Evolutionary conservation across 495 filamentous ascomycete genomes (phyloP), one percentile per base, ranked within the genome.

Genomic region (Podospora pseudopauciseta): DNA sequence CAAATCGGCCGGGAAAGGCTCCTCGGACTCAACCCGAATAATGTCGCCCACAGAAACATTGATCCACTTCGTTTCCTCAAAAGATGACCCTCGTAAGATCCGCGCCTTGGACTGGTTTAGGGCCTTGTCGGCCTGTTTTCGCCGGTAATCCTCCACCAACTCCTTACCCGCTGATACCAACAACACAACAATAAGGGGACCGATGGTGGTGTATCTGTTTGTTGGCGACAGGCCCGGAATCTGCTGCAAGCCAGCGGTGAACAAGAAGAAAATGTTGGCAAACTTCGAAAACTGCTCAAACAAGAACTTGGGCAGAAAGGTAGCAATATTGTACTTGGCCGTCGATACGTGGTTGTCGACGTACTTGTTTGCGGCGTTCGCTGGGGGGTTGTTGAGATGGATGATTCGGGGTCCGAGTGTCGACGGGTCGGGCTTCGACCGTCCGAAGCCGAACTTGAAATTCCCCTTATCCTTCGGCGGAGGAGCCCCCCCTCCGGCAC

Each of bases 241-340:
- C 76, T 99, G 96, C 81, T 99, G 96, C 39, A 99, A 79, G 5
- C 88, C 89, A 3, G 96, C 94, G 39, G 96, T 99, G 79, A 99
- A 97, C 74, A 99, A 88, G 89, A 99, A 99, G 84, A 99, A 99
- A 71, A 99, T 77, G 77, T 99, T 99, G 80, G 95, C 96, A 80
- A 96, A 97, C 81, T 97, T 99, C 62, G 93, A 97, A 82, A 99
- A 99, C 79, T 99, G 96, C 75, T 99, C 96, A 80, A 93, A 96
- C 23, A 99, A 83, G 82, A 99, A 99, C 79, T 99, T 99, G 60
- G 95, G 94, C 30, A 97, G 74, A 78, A 98, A 98, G n/a, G 92
- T 97, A 63, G 91, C 84, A 74, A 94, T 73, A 77, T 98, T 99
- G 85, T 99, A 99, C 77, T 99, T 99, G 71, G 96, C 90, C 2